Evolutionary conservation across 805 yeast genomes (phyloP).

Genomic region (Groenewaldozyma salmanticensis): DNA sequence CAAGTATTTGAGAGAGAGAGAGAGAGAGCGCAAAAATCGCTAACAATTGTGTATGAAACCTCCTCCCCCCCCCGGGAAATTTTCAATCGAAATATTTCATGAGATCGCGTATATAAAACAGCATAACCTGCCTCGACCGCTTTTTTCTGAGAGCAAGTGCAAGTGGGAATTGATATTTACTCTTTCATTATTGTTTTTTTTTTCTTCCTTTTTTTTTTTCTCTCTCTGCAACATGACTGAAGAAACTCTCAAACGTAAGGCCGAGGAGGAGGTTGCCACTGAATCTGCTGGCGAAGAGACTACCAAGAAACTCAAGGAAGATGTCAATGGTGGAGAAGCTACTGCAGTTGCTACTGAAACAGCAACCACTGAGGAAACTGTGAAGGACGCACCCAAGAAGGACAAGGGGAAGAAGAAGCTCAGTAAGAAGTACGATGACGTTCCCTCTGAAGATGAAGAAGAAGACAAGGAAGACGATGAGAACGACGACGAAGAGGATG

Average conservation of each 20-base stretch:
- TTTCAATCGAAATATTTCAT: background rate
- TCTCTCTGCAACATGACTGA: too few relatives aligned
- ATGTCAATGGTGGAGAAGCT: constrained; percentile 5
- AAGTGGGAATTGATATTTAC: too few relatives aligned
- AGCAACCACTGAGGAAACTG: constrained; percentile 5
- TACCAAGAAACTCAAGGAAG: constrained; percentile 14
- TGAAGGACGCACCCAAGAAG: constrained; percentile 15
- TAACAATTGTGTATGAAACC: too few relatives aligned
- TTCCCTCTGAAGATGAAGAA: constrained; percentile 32
- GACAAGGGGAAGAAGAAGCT: constrained; percentile 8
- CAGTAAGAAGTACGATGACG: constrained; percentile 14
- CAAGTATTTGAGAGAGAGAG: too few relatives aligned
- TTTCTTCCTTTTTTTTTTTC: too few relatives aligned
- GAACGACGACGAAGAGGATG: constrained; percentile 26
- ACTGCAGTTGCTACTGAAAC: background rate
- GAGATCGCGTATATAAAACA: too few relatives aligned
- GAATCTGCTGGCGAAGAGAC: too few relatives aligned
- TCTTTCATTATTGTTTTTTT: background rate
- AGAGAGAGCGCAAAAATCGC: too few relatives aligned
- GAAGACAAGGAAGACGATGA: constrained; percentile 43
- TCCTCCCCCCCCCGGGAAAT: too few relatives aligned
- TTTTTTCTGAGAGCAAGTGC: too few relatives aligned
- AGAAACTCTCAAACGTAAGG: constrained; percentile 18
- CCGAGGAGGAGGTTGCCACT: constrained; percentile 13
- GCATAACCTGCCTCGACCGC: too few relatives aligned